Evolutionary conservation across 805 yeast species (phyloP).

Genomic region (Saturnispora sekii): DNA sequence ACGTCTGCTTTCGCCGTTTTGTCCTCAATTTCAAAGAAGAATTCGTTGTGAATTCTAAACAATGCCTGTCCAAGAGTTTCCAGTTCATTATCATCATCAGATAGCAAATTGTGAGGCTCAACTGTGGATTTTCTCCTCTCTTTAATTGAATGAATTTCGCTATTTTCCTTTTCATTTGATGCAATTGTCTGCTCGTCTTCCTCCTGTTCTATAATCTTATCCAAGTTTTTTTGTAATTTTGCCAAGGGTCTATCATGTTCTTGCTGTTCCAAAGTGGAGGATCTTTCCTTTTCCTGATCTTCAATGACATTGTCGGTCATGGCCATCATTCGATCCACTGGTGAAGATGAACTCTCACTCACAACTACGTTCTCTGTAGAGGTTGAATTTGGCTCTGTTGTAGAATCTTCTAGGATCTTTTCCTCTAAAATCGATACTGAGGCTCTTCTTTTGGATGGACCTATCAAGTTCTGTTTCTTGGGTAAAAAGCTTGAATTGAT

Average conservation of each 20-base stretch:
- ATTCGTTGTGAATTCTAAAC: constrained; percentile 52
- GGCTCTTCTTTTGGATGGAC: constrained; percentile 55
- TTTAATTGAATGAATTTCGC: neutral
- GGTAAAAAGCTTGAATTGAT: constrained; percentile 90
- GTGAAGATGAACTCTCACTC: constrained; percentile 25
- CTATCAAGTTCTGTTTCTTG: constrained; percentile 48
- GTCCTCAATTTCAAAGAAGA: constrained; percentile 41
- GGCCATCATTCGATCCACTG: constrained; percentile 41
- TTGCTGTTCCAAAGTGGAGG: constrained; percentile 67
- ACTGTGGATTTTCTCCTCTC: constrained; percentile 11
- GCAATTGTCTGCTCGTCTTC: constrained; percentile 14
- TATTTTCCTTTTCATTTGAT: neutral
- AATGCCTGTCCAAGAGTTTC: constrained; percentile 52
- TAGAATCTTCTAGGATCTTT: constrained; percentile 16
- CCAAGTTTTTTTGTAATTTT: constrained; percentile 65
- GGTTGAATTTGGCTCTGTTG: constrained; percentile 7
- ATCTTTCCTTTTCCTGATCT: constrained; percentile 53
- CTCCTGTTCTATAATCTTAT: constrained; percentile 33
- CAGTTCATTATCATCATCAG: constrained; percentile 78
- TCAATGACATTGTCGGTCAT: constrained; percentile 39
- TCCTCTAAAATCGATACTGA: constrained; percentile 50
- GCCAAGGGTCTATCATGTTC: constrained; percentile 80
- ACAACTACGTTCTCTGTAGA: neutral
- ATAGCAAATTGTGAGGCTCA: constrained; percentile 42
- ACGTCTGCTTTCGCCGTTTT: constrained; percentile 41